Percentiles rank a stretch among this genome's conserved stretches.
These are phyloP conservation scores for Xanthoconium purpureum DNA, from an alignment of 768 basidiomycete species.

Conservation along the genomic window DNA sequence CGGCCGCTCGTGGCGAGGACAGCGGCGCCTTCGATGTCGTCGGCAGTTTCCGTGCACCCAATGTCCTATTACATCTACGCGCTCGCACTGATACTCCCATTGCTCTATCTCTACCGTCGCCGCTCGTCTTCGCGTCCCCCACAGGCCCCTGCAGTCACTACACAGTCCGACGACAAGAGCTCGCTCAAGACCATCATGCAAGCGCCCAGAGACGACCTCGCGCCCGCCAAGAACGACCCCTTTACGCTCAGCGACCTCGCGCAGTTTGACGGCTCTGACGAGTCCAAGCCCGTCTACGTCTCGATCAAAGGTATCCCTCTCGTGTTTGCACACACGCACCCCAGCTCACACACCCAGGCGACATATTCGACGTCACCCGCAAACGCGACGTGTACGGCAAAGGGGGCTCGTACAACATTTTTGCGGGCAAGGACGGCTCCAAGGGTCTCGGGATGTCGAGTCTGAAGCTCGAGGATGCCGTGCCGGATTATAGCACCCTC, in stretches of 20 bases:
- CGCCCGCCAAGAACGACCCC: conserved; percentile 74
- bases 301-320: conserved; percentile 76
- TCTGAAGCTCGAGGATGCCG: conserved; percentile 79
- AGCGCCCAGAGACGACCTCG: conserved; percentile 54
- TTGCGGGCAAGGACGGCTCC: conserved; percentile 94
- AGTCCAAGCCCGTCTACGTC: conserved; percentile 75
- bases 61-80: conserved; percentile 26
- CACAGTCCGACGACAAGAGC: conserved; percentile 25
- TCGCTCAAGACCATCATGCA: conserved; percentile 69
- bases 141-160: background rate
- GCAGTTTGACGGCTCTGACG: conserved; percentile 65
- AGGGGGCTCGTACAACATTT: conserved; percentile 75
- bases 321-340: background rate
- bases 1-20: background rate
- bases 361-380: conserved; percentile 83
- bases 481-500: conserved; percentile 79
- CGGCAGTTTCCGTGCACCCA: too few species aligned
- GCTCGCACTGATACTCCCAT: conserved; percentile 31
- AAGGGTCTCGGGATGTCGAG: conserved; percentile 88
- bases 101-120: conserved; percentile 26
- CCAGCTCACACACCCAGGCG: conserved; percentile 40
- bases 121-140: background rate
- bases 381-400: conserved; percentile 89
- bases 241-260: conserved; percentile 69
- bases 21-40: too few species aligned